These are phyloP conservation scores for Bipolaris cookei DNA, from an alignment of 2,329 filamentous ascomycete genomes.

Conservation along the genomic window DNA sequence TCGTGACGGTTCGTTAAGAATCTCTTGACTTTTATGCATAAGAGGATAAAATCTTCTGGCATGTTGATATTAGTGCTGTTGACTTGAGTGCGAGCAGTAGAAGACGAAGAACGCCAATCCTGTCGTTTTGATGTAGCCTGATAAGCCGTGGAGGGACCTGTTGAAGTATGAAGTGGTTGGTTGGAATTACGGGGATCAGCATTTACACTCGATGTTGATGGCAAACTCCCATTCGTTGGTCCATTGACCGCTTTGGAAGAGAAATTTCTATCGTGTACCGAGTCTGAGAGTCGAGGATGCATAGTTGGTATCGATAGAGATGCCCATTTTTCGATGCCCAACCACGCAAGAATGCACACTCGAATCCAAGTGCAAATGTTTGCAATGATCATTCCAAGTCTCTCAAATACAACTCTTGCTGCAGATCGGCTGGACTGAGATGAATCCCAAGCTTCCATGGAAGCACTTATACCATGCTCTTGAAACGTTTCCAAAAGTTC, in stretches of 20 bases:
- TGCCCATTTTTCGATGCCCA: not conserved
- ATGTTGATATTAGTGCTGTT: not conserved
- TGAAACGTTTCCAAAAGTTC: not conserved
- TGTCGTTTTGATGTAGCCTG: not conserved
- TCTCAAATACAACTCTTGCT: not conserved
- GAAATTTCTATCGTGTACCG: not conserved
- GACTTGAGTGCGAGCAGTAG: not conserved
- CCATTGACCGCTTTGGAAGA: not conserved
- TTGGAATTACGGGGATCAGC: no score
- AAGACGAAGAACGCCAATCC: not conserved
- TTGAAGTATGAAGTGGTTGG: no score
- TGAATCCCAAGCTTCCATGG: not conserved
- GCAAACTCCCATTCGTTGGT: not conserved
- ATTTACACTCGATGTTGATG: not conserved
- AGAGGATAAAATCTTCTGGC: conserved; percentile 5
- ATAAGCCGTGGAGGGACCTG: not conserved
- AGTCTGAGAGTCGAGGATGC: not conserved
- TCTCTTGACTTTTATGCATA: not conserved
- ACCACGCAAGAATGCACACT: not conserved
- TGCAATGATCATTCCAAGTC: not conserved
- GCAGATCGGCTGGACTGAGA: not conserved
- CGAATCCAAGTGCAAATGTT: not conserved
- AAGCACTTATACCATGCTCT: not conserved
- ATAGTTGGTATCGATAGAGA: no score
- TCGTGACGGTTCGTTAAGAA: not conserved